Evolutionary conservation across 495 filamentous ascomycete species (phyloP), one percentile per base, ranked within the genome.

Genomic region (Cenococcum geophilum): DNA sequence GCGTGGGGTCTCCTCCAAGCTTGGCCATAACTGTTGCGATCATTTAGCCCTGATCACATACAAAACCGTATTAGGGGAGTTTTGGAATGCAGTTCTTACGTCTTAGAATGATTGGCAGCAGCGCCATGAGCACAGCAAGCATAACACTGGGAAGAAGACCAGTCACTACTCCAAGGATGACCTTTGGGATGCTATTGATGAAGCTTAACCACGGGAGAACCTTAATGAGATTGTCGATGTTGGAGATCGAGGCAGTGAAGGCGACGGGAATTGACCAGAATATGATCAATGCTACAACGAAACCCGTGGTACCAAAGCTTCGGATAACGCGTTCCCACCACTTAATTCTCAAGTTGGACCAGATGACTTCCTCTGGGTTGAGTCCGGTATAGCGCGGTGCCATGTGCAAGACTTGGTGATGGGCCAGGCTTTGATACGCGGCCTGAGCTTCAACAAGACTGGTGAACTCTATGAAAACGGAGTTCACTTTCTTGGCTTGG

Each of bases 261-360:
- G 86, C 89, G 36, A 95, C 90, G 3, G 93, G 93, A 60, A 98
- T 89, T 4, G 91, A 88, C 91, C 91, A 97, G 80, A 98, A 97
- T 69, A 98, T 80, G 70, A 97, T 89, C 74, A 97, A 74, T 21
- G 80, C 88, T 25, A 75, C 70, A 56, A 97, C 85, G 71, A 92
- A 88, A 51, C 78, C 82, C 48, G 86, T 75, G 11, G 89, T 87
- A 14, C 77, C 80, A 56, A 86, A 80, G 72, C 85, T 78, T 50
- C 91, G 88, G 49, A 95, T 68, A 32, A 95, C 76, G 35, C 83
- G 79, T 71, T 93, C 88, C 84, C 87, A 92, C 92, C 92, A 96
- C 52, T 84, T 86, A 67, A 98, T 90, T 57, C 81, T 80, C 47
- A 97, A 79, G 65, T 92, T 91, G 58, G 76, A 79, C 93, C 93